Base-by-base conservation (phyloP, 345 rosid genomes). In the Isatis tinctoria region DNA sequence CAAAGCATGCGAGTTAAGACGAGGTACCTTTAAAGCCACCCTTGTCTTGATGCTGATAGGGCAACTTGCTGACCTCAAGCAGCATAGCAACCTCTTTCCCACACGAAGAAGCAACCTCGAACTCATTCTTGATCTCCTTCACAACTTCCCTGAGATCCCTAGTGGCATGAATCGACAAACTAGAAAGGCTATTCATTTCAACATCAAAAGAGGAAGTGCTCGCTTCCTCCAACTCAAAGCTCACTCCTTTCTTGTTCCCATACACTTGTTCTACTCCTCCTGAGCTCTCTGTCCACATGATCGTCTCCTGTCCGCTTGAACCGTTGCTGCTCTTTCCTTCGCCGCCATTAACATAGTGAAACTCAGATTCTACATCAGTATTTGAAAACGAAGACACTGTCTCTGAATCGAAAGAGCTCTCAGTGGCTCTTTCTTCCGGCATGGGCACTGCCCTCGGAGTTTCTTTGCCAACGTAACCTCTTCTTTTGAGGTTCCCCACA, bases 21-120 rank as follows among this genome's bases (percentile, higher is more conserved):
- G 51, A 3, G 30, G 48, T 74, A 94, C 99, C 97, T 88, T 90
- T 82, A 54, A 88, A 79, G 12, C 82, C 79, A 64, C 62, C 6
- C 41, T 87, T 74, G 47, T 83, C 76, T 72, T 78, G 82, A 54
- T 78, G 81, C 75, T 80, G 90, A 75, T 95, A 95, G 70, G 99
- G 97, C 87, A 91, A 80, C 80, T 78, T 91, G 61, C 86, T 85
- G 69, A 87, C 99, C 72, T 91, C 97, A 79, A 95, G 99, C 79
- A 95, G 75, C 43, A 87, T 30, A 2, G 93, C 97, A 41, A 90
- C 95, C 85, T 95, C 99, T 62, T 83, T 91, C 48, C 99, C 99
- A 77, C 78, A 87, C 24, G 80, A 70, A 69, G 85, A 84, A 49
- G 97, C 97, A 58, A 84, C 78, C 76, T 92, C 91, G 62, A 91